Evolutionary conservation across 2,329 filamentous ascomycete species (phyloP), one percentile per base, ranked within the genome.

Genomic region (Fusarium sp.): DNA sequence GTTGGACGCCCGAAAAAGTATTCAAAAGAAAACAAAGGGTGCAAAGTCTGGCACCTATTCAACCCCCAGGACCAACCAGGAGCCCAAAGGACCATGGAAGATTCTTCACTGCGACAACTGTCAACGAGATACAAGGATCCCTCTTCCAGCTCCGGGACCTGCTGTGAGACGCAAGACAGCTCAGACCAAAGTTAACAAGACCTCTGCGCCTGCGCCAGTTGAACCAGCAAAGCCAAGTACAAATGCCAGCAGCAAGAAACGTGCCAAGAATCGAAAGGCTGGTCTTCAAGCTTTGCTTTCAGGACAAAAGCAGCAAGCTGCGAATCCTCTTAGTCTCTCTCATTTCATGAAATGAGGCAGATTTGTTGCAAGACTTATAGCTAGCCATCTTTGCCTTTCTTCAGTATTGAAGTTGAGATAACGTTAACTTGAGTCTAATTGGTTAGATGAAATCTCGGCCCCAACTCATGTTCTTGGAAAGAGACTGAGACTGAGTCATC

Each of bases 281-380:
- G 89, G 88, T 2, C 81, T 92, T n/a, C 88, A 91, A 76, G 89
- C 89, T 53, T 77, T 92, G 43, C 81, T 92, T n/a, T 84, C 80
- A 7, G 77, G 85, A 50, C 87, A 88, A 69, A 83, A 82, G 74
- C 82, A 83, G 54, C 83, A 82, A 73, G 73, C 81, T 7, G 73
- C 81, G 15, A 81, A 75, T 43, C 63, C 81, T 73, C 77, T 89
- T 30, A 88, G 84, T 66, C 82, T 90, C n/a, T 81, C 85, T 30
- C 85, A 88, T 75, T 89, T 89, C 68, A 84, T 86, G 82, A 79
- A 79, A 63, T 80, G 57, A 76, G 51, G 38, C 22, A 29, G 15
- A 46, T 34, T 29, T 44, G 5, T 43, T 42, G 15, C 53, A 22
- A 15, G 9, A 38, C 34, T 11, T 38, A 4, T 38, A 30, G 24